Evolutionary conservation across 1,284 basidiomycete species (phyloP), one percentile per base, ranked within the genome.

Genomic region (Trichosporon coremiiforme): DNA sequence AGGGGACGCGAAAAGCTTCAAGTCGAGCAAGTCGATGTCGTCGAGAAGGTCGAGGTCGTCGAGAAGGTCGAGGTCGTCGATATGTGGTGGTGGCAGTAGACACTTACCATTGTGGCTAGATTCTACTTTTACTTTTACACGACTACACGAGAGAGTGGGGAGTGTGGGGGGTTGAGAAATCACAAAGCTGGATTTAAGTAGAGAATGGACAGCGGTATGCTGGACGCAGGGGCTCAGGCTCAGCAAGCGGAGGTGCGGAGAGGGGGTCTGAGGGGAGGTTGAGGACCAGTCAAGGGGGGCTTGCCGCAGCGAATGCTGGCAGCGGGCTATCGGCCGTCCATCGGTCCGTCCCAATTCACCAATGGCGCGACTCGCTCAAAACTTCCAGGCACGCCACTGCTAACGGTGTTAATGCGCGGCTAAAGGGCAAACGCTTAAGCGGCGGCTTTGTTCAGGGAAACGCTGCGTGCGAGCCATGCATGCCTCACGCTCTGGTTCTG

Each of bases 121-220:
- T 60, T 60, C 55, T 60, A 60, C 57, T 57, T 57, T 57, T 57
- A 57, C 25, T 57, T 60, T 31, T 60, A 60, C 57, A 57, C 55
- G 17, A 60, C 31, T 33, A 60, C 29, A 33, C 17, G 31, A 60
- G 31, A 60, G 57, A 60, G 57, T 60, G 57, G 57, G 57, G 57
- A 60, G 53, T 60, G 57, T 60, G 57, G 57, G 57, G 57, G 57
- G 7, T 31, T 12, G 7, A 60, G 57, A 60, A 60, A 35, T 33
- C 29, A 17, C 29, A 60, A 31, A 60, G 57, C 31, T 60, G 57
- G 15, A 33, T 13, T 60, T 60, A 60, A n/a, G 57, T 60, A 60
- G 29, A 10, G 31, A 60, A 35, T 1, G 15, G 17, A 12, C 13
- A 57, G 47, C 55, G 55, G 55, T 57, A 57, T 57, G 55, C 55